Base-by-base conservation (phyloP, 495 filamentous ascomycete genomes). In the Podospora australis region DNA sequence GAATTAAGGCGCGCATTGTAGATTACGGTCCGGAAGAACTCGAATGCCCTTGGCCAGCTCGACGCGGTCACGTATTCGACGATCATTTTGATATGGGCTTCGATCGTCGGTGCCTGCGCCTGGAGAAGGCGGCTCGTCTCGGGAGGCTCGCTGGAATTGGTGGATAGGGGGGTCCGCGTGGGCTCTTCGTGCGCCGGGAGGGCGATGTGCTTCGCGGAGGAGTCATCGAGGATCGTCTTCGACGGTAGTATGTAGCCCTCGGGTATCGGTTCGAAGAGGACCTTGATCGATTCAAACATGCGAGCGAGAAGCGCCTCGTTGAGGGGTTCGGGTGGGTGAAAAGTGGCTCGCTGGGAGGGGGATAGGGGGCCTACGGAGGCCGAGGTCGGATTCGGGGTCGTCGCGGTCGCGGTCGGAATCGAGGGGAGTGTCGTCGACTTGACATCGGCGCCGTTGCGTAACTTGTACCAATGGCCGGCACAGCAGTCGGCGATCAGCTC, bases 401-500 rank as follows among this genome's bases (percentile, higher is more conserved):
- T 35, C 26, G 16, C 58, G 47, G 32, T 54, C 55, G 39, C 9
- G 29, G 10, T 41, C 44, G 21, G 50, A 22, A 2, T 19, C 25
- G 36, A 44, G 19, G 25, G 40, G 32, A 1, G 46, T 4, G 21
- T 8, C 14, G 35, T 11, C 17, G 43, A 29, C 39, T 11, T 22
- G 46, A 14, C 55, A 36, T 69, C 62, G 21, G 72, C 48, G 25
- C 66, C 59, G 28, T 73, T 62, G 13, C 2, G 17, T 10, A 20
- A 7, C 17, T 39, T 39, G 40, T 46, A 45, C 78, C 78, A 82
- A 56, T 81, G 69, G 38, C 72, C 74, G 34, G 71, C 69, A 55
- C 78, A 81, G 58, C 80, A 84, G 58, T 84, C 80, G 54, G 80
- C 78, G 39, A 80, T 70, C 34, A 84, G 67, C 49, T 75, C 73